phyloP scores from a whole-genome alignment of 2,329 filamentous ascomycete genomes.

The Penicillium capsulatum region DNA sequence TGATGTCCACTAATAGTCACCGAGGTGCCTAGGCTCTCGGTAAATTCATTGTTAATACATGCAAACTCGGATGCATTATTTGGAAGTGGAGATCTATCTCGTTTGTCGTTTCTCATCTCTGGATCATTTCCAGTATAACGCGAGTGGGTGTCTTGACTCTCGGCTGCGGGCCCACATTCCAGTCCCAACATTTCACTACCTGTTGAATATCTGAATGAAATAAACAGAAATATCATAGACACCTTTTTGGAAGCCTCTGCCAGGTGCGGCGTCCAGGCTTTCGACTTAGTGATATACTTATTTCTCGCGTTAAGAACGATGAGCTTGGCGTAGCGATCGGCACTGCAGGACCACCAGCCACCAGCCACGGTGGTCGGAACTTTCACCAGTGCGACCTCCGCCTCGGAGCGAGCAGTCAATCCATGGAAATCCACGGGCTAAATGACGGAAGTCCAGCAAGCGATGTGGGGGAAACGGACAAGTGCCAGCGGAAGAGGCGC shows the following conservation, averaged over 20 bases:
- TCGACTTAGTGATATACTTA: too few species aligned
- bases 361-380: background rate
- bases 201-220: conserved; percentile 8
- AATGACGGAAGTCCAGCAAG: too few species aligned
- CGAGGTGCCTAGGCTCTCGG: conserved; percentile 48
- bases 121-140: background rate
- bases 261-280: background rate
- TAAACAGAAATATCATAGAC: conserved; percentile 8
- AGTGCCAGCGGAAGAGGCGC: conserved; percentile 11
- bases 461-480: conserved; percentile 10
- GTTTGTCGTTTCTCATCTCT: background rate
- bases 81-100: conserved; percentile 5
- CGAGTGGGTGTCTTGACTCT: background rate
- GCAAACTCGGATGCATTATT: background rate
- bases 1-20: conserved; percentile 63
- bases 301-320: too few species aligned
- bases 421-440: too few species aligned
- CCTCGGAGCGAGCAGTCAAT: too few species aligned
- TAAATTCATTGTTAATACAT: conserved; percentile 2
- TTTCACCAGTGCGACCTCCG: too few species aligned
- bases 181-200: conserved; percentile 14
- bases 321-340: background rate
- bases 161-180: conserved; percentile 13
- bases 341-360: background rate
- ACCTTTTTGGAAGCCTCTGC: background rate